These are phyloP conservation scores for Diaporthe sp. DNA, from an alignment of 2,329 filamentous ascomycete genomes.

Conservation along the genomic window DNA sequence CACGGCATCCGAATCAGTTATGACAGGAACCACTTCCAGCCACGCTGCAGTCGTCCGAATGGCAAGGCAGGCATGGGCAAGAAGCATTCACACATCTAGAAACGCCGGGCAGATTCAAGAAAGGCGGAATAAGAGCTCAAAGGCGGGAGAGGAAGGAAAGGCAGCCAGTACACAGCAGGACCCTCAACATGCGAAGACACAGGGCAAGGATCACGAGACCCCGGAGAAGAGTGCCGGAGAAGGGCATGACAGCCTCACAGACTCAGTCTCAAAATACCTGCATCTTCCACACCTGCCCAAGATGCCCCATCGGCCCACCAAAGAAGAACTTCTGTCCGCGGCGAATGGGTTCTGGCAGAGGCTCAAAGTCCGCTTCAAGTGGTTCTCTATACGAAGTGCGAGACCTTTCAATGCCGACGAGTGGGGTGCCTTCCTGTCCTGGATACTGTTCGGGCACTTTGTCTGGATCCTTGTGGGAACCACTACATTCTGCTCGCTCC, in stretches of 20 bases:
- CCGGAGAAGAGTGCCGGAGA: constrained; percentile 4
- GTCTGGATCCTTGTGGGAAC: constrained; percentile 97
- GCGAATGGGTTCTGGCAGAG: constrained; percentile 95
- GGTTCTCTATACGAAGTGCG: constrained; percentile 94
- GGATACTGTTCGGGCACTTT: constrained; percentile 93
- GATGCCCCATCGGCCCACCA: constrained; percentile 89
- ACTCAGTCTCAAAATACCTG: constrained; percentile 71
- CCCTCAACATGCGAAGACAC: constrained; percentile 37
- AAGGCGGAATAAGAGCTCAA: constrained; percentile 51
- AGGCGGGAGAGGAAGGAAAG: constrained; percentile 43
- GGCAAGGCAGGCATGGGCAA: constrained; percentile 54
- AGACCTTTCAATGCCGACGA: constrained; percentile 96
- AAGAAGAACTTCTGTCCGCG: constrained; percentile 91
- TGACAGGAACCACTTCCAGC: constrained; percentile 46
- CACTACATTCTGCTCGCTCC: constrained; percentile 94
- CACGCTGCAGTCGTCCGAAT: constrained; percentile 52
- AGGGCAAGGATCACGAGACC: constrained; percentile 54
- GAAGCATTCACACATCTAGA: constrained; percentile 49
- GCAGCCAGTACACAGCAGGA: constrained; percentile 35
- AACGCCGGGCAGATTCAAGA: constrained; percentile 44
- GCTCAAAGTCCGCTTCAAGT: constrained; percentile 93
- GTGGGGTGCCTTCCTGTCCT: constrained; percentile 94
- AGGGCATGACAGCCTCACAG: constrained; percentile 52
- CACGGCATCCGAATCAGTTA: constrained; percentile 54
- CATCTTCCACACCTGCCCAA: constrained; percentile 72